Percentiles rank a stretch among this genome's conserved stretches.
Evolutionary conservation across 129 eudicot genomes (phyloP).

Genomic region (Tagetes patula): DNA sequence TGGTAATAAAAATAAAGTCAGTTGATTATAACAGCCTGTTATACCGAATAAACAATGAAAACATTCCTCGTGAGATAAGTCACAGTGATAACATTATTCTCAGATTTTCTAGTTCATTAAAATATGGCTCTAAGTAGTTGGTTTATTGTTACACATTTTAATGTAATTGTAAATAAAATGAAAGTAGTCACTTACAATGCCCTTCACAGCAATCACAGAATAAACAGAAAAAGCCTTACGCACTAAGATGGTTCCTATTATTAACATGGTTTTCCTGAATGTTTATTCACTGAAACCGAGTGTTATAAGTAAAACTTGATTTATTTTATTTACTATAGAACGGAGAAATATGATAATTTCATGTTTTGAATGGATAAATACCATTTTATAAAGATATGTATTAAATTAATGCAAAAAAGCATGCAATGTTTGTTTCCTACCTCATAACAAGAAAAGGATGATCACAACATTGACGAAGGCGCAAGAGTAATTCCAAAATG

Average conservation of each 20-base stretch:
- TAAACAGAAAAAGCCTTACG: neutral
- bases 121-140: neutral
- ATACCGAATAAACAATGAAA: neutral
- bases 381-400: neutral
- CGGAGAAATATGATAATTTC: neutral
- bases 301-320: neutral
- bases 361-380: neutral
- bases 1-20: neutral
- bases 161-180: neutral
- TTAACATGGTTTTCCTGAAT: neutral
- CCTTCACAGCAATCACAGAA: neutral
- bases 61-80: neutral
- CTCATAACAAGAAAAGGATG: conserved; percentile 99
- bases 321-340: neutral
- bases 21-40: neutral
- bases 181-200: neutral
- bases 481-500: conserved; percentile 83
- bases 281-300: neutral
- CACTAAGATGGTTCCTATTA: neutral
- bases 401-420: neutral
- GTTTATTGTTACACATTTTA: neutral
- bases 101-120: too few relatives aligned
- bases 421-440: conserved; percentile 32
- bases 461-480: conserved; percentile 99
- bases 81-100: too few relatives aligned